These are phyloP conservation scores for Pythium scleroteichum DNA, from an alignment of 352 stramenopile species.

Conservation along the genomic window DNA sequence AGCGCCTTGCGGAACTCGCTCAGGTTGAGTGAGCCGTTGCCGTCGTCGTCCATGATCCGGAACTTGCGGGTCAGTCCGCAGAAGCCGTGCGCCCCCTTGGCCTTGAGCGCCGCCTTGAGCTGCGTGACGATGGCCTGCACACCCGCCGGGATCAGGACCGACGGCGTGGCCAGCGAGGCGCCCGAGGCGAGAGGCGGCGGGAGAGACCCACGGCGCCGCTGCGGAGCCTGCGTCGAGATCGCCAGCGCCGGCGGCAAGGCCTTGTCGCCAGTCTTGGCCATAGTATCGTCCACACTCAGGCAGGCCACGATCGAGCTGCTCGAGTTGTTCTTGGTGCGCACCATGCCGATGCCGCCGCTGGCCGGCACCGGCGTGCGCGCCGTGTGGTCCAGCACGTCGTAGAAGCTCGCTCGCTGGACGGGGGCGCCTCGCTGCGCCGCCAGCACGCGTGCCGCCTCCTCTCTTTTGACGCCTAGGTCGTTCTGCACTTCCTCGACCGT, in stretches of 20 bases:
- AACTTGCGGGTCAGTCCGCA: conserved; percentile 77
- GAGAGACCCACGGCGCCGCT: conserved; percentile 14
- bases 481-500: conserved; percentile 52
- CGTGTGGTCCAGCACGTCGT: conserved; percentile 63
- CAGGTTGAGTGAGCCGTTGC: conserved; percentile 69
- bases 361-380: conserved; percentile 9
- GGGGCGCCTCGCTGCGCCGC: conserved; percentile 28
- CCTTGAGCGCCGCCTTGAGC: conserved; percentile 51
- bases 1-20: conserved; percentile 77
- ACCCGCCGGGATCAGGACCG: conserved; percentile 31
- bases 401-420: conserved; percentile 40
- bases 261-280: neutral
- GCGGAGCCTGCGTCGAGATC: neutral
- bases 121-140: conserved; percentile 59
- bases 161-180: conserved; percentile 17
- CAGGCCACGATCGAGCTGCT: conserved; percentile 58
- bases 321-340: conserved; percentile 46
- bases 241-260: neutral
- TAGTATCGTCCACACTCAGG: conserved; percentile 25
- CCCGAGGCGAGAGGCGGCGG: neutral
- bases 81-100: conserved; percentile 68
- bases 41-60: conserved; percentile 76
- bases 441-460: conserved; percentile 38
- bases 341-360: conserved; percentile 24
- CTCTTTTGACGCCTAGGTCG: conserved; percentile 38